Percentiles rank a stretch among this genome's conserved stretches.
Conservation (phyloP, 345 rosid species). For the Microcos paniculata region DNA sequence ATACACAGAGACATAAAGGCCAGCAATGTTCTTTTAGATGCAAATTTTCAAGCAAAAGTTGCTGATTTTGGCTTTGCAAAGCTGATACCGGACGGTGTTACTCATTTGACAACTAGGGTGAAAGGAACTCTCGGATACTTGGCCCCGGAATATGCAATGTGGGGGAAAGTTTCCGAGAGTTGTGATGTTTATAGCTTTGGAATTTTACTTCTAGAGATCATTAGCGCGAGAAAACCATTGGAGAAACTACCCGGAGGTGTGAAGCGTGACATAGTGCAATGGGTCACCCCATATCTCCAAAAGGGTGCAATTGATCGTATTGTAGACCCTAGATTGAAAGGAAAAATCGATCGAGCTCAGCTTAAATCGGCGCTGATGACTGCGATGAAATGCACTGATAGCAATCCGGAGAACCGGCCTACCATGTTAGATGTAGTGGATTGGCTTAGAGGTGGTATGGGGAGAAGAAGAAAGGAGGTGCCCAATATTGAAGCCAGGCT, state of each 20-base stretch:
- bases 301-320: constrained; percentile 51
- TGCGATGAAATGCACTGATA: constrained; percentile 48
- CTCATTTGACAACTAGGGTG: constrained; percentile 63
- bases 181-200: constrained; percentile 79
- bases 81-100: constrained; percentile 60
- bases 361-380: constrained; percentile 35
- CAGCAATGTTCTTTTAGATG: constrained; percentile 59
- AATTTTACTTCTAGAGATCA: constrained; percentile 51
- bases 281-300: constrained; percentile 53
- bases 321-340: constrained; percentile 51
- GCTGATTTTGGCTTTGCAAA: constrained; percentile 79
- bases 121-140: constrained; percentile 69
- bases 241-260: constrained; percentile 57
- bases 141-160: constrained; percentile 85
- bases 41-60: constrained; percentile 55
- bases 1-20: constrained; percentile 74
- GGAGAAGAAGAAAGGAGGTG: constrained; percentile 31
- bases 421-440: constrained; percentile 54
- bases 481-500: constrained; percentile 5
- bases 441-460: constrained; percentile 42
- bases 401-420: constrained; percentile 50
- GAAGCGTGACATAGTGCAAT: constrained; percentile 57
- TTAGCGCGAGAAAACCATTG: constrained; percentile 55
- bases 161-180: constrained; percentile 68
- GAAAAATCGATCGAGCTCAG: constrained; percentile 39